These are phyloP conservation scores for Rhododendron griersonianum DNA, from an alignment of 148 eudicot species.

Conservation along the genomic window DNA sequence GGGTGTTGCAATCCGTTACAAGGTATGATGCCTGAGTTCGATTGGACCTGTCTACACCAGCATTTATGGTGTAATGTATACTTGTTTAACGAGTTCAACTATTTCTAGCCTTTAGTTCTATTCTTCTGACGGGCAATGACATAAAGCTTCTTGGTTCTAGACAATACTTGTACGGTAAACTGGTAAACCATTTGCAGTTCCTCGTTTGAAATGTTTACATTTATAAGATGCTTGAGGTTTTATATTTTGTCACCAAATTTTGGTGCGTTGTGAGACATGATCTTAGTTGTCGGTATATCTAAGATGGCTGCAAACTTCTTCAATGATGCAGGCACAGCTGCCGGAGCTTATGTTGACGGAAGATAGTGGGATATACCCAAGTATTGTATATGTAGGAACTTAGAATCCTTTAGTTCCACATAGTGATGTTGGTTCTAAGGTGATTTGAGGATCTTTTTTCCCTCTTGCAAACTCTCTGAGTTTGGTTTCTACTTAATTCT, in stretches of 20 bases:
- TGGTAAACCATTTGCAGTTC: not conserved
- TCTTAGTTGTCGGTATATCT: not conserved
- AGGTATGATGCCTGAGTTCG: not conserved
- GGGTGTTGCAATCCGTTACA: not conserved
- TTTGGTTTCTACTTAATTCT: not conserved
- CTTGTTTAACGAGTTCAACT: not conserved
- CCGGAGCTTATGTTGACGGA: not conserved
- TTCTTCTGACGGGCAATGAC: not conserved
- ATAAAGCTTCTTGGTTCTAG: not conserved
- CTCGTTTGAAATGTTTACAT: not conserved
- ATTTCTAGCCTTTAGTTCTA: not conserved
- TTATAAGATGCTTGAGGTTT: not conserved
- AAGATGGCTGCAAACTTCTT: not conserved
- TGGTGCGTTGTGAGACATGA: not conserved
- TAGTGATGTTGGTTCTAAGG: constrained; percentile 20
- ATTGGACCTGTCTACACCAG: not conserved
- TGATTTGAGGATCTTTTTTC: constrained; percentile 18
- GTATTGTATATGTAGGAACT: constrained; percentile 8
- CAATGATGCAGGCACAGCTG: constrained; percentile 14
- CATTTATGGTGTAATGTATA: not conserved
- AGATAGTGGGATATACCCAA: not conserved
- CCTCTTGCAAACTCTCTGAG: not conserved
- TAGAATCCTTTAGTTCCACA: constrained; percentile 23
- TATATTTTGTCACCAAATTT: not conserved
- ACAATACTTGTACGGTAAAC: not conserved